phyloP scores from a whole-genome alignment of 2,329 filamentous ascomycete genomes.

The Cladophialophora chaetospira region DNA sequence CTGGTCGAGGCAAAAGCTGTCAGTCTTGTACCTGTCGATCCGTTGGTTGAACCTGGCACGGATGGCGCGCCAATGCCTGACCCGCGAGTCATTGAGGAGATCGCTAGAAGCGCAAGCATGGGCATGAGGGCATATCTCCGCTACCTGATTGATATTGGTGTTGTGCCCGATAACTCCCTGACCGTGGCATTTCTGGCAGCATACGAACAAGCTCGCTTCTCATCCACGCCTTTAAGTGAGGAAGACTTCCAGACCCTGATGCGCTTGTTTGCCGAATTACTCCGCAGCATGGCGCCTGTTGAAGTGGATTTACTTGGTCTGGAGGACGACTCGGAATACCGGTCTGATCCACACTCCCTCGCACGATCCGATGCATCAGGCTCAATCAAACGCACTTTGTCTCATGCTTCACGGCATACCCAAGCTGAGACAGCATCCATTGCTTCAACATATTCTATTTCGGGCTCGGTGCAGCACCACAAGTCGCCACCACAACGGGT shows the following conservation, averaged over 20 bases:
- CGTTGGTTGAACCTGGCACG: conserved; percentile 46
- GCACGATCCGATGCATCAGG: conserved; percentile 17
- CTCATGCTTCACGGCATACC: not conserved
- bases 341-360: not conserved
- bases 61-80: conserved; percentile 31
- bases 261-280: conserved; percentile 77
- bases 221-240: conserved; percentile 67
- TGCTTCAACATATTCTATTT: conserved; percentile 22
- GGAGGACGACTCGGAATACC: conserved; percentile 23
- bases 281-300: conserved; percentile 72
- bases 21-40: conserved; percentile 70
- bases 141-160: conserved; percentile 67
- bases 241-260: conserved; percentile 75
- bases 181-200: conserved; percentile 65
- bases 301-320: conserved; percentile 55
- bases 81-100: conserved; percentile 64
- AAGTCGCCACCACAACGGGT: conserved; percentile 20
- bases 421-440: conserved; percentile 15
- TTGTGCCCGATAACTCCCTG: conserved; percentile 58
- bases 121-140: conserved; percentile 76
- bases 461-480: conserved; percentile 25
- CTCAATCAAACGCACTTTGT: not conserved
- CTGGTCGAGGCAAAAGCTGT: conserved; percentile 91
- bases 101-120: conserved; percentile 72
- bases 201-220: conserved; percentile 88